These are phyloP conservation scores for Nothophoma quercina DNA, from an alignment of 2,329 filamentous ascomycete genomes.

Conservation along the genomic window DNA sequence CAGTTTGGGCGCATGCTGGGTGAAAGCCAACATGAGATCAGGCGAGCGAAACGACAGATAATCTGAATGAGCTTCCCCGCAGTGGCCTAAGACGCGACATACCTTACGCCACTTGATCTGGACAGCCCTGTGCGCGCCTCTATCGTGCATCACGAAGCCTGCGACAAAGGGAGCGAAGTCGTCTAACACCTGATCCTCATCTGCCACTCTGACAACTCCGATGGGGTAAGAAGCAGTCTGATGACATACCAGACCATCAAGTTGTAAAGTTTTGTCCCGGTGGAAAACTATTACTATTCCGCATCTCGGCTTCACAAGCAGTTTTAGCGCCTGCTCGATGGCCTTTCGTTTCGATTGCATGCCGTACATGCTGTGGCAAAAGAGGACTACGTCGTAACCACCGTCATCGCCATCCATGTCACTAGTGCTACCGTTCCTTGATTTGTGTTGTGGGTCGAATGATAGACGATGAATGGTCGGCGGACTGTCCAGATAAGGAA, in stretches of 20 bases:
- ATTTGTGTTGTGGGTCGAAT: slow-evolving; percentile 47
- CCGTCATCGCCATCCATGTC: slow-evolving; percentile 23
- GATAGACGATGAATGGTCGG: slow-evolving; percentile 51
- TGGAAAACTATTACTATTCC: slow-evolving; percentile 64
- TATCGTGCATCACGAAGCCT: slow-evolving; percentile 53
- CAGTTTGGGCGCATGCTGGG: slow-evolving; percentile 53
- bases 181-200: slow-evolving; percentile 59
- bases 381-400: slow-evolving; percentile 64
- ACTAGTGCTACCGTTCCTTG: not conserved
- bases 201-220: slow-evolving; percentile 53
- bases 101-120: slow-evolving; percentile 57
- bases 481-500: slow-evolving; percentile 54
- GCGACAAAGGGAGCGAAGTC: slow-evolving; percentile 62
- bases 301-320: slow-evolving; percentile 55
- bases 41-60: slow-evolving; percentile 60
- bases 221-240: slow-evolving; percentile 57
- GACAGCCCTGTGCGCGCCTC: slow-evolving; percentile 28
- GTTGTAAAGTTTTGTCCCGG: slow-evolving; percentile 53
- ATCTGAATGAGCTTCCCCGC: slow-evolving; percentile 45
- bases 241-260: slow-evolving; percentile 60
- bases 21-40: slow-evolving; percentile 61
- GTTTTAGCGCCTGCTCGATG: slow-evolving; percentile 57
- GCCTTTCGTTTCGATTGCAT: slow-evolving; percentile 59
- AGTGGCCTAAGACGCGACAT: slow-evolving; percentile 59
- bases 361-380: slow-evolving; percentile 71